Conservation (phyloP, 768 basidiomycete genomes). For the Dioszegia hungarica region DNA sequence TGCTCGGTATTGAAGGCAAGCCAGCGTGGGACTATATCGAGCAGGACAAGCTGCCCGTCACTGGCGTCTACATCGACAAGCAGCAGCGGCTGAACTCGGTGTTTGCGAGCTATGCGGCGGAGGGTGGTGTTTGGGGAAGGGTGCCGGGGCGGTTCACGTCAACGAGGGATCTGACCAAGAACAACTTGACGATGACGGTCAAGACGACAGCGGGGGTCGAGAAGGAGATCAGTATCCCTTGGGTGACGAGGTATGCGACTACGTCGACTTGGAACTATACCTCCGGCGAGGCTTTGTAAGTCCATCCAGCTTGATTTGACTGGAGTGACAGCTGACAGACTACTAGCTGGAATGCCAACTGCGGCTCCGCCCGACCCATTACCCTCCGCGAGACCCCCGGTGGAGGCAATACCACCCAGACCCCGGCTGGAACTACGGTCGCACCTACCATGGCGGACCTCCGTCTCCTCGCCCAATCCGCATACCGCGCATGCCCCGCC, state of each 20-base stretch:
- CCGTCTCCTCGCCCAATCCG: background rate
- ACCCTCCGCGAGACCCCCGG: background rate
- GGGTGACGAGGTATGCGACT: constrained; percentile 6
- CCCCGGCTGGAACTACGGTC: background rate
- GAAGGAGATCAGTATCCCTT: constrained; percentile 8
- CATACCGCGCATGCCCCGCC: background rate
- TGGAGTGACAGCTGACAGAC: background rate
- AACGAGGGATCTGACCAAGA: constrained; percentile 7
- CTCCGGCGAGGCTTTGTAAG: constrained; percentile 15
- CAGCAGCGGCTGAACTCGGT: constrained; percentile 17
- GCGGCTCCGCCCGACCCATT: background rate
- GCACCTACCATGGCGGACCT: background rate
- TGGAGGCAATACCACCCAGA: background rate
- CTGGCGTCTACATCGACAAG: constrained; percentile 16
- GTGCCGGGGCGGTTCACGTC: constrained; percentile 14
- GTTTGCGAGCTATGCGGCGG: constrained; percentile 13
- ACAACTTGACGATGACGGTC: constrained; percentile 15
- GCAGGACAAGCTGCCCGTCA: background rate
- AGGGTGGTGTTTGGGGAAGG: constrained; percentile 4
- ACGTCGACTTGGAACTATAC: constrained; percentile 1
- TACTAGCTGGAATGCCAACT: constrained; percentile 4
- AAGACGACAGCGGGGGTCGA: background rate
- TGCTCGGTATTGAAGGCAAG: constrained; percentile 11
- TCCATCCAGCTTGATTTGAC: background rate
- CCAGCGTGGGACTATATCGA: constrained; percentile 14